These are phyloP conservation scores for Sclerotinia trifoliorum DNA, from an alignment of 2,329 filamentous ascomycete genomes.

Conservation along the genomic window DNA sequence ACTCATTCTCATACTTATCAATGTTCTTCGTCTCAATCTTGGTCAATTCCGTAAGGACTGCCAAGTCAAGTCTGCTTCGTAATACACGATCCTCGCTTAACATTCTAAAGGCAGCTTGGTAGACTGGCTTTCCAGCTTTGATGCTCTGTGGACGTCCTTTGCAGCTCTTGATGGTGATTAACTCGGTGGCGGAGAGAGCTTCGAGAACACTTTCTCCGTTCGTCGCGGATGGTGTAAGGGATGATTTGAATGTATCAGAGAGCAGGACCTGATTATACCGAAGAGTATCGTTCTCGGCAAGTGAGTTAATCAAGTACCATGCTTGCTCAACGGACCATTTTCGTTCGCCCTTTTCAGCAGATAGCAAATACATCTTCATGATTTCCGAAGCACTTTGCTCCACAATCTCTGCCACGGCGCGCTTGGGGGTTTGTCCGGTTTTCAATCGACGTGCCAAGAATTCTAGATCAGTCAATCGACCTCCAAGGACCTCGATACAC, in stretches of 20 bases:
- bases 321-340: constrained; percentile 84
- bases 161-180: constrained; percentile 71
- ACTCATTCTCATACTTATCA: constrained; percentile 75
- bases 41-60: constrained; percentile 65
- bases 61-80: constrained; percentile 69
- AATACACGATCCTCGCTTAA: constrained; percentile 72
- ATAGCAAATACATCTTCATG: constrained; percentile 85
- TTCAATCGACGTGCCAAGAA: constrained; percentile 89
- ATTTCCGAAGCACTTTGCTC: constrained; percentile 87
- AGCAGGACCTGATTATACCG: constrained; percentile 86
- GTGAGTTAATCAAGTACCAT: constrained; percentile 80
- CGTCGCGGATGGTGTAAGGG: constrained; percentile 47
- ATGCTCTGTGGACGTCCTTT: constrained; percentile 78
- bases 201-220: constrained; percentile 75
- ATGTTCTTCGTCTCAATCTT: constrained; percentile 72
- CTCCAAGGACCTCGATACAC: constrained; percentile 79
- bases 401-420: constrained; percentile 84
- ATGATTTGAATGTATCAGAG: constrained; percentile 68
- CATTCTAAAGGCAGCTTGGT: constrained; percentile 75
- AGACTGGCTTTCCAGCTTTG: constrained; percentile 80
- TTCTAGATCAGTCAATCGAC: constrained; percentile 92
- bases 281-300: constrained; percentile 66
- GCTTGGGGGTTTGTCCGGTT: constrained; percentile 76
- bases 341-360: constrained; percentile 48
- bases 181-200: constrained; percentile 77